These are phyloP conservation scores for Elsinoe perseae DNA, from an alignment of 2,329 filamentous ascomycete species.

Conservation along the genomic window DNA sequence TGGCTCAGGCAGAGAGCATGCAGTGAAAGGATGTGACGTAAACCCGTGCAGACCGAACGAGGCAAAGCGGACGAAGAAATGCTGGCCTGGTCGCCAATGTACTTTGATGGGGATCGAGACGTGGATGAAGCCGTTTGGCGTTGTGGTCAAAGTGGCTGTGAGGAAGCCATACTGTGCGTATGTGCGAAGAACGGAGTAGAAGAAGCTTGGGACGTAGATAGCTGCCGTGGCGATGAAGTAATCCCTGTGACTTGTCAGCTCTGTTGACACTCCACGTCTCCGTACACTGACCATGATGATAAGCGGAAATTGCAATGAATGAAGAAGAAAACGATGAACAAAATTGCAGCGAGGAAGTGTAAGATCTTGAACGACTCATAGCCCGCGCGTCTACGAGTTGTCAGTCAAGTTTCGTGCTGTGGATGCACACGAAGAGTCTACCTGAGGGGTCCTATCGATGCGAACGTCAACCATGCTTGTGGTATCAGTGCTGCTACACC, in stretches of 20 bases:
- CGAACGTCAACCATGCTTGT: constrained; percentile 57
- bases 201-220: constrained; percentile 24
- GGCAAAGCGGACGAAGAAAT: constrained; percentile 47
- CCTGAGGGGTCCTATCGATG: constrained; percentile 56
- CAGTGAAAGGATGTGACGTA: constrained; percentile 58
- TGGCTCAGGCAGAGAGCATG: constrained; percentile 44
- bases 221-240: constrained; percentile 52
- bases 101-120: constrained; percentile 49
- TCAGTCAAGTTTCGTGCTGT: constrained; percentile 49
- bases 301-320: constrained; percentile 48
- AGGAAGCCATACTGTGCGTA: constrained; percentile 14
- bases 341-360: constrained; percentile 55
- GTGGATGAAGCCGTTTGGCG: constrained; percentile 49
- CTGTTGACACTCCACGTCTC: constrained; percentile 36
- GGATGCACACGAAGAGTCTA: constrained; percentile 22
- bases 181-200: constrained; percentile 33
- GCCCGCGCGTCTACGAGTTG: constrained; percentile 54
- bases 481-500: constrained; percentile 44
- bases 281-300: constrained; percentile 55
- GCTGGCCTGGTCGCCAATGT: constrained; percentile 57
- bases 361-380: constrained; percentile 67
- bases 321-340: constrained; percentile 58
- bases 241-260: constrained; percentile 43
- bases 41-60: constrained; percentile 50
- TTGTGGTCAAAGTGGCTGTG: constrained; percentile 26